Conservation (phyloP, 208 protist species). For the Porcisia hertigi region DNA sequence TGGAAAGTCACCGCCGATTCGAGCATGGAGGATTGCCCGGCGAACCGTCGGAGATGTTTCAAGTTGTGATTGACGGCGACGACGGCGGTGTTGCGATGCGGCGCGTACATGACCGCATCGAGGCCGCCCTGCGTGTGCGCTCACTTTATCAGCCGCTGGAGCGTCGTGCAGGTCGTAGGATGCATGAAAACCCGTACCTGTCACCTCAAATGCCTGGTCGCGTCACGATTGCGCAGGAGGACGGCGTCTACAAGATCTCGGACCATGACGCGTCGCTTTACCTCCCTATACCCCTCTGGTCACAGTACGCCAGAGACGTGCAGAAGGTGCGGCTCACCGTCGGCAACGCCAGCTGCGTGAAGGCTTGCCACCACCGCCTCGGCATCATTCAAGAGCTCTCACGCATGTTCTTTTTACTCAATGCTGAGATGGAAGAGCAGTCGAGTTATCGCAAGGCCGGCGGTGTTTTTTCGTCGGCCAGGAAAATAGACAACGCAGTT, state of each 20-base stretch:
- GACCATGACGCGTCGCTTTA: conserved; percentile 41
- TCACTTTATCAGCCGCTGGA: conserved; percentile 46
- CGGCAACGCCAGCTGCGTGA: conserved; percentile 69
- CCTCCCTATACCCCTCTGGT: conserved; percentile 50
- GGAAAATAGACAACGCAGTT: conserved; percentile 88
- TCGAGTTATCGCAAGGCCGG: conserved; percentile 75
- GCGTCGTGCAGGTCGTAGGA: neutral
- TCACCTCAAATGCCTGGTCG: conserved; percentile 25
- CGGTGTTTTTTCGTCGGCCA: conserved; percentile 81
- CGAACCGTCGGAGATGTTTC: conserved; percentile 72
- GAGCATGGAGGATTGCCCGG: neutral
- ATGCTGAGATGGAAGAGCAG: conserved; percentile 86
- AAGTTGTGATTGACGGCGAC: conserved; percentile 90
- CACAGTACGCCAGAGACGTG: conserved; percentile 72
- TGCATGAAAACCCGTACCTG: conserved; percentile 23
- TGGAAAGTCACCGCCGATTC: neutral
- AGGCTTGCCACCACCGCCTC: conserved; percentile 83
- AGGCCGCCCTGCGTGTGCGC: conserved; percentile 66
- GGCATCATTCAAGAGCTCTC: conserved; percentile 93
- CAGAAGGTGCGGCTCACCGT: conserved; percentile 75
- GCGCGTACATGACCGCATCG: conserved; percentile 84
- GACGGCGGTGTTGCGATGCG: conserved; percentile 89
- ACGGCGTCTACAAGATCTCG: conserved; percentile 76
- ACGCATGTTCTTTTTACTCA: conserved; percentile 91
- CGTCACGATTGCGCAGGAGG: conserved; percentile 53